Evolutionary conservation across 2,329 filamentous ascomycete species (phyloP).

Genomic region (Shiraia bambusicola): DNA sequence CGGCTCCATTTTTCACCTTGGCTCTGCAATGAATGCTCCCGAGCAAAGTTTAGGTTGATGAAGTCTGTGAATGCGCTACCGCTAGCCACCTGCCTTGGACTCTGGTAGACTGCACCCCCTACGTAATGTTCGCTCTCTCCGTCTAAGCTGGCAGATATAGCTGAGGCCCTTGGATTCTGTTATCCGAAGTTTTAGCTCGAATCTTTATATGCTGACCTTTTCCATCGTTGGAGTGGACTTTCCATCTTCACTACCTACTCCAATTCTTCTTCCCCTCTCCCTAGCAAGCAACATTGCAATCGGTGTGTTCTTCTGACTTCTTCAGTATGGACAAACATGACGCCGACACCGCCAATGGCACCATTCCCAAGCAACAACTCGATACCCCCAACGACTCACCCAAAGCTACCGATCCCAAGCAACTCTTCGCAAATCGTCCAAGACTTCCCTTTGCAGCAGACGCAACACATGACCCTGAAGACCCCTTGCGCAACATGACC

Average conservation of each 20-base stretch:
- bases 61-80: slow-evolving; percentile 7
- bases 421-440: slow-evolving; percentile 20
- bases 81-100: slow-evolving; percentile 9
- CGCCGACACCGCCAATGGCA: slow-evolving; percentile 12
- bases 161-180: not conserved
- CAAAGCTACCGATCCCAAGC: slow-evolving; percentile 15
- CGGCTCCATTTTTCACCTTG: slow-evolving; percentile 7
- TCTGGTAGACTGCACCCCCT: slow-evolving; percentile 4
- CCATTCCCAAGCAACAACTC: slow-evolving; percentile 15
- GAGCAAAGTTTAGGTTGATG: slow-evolving; percentile 2
- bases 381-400: slow-evolving; percentile 12
- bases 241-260: not conserved
- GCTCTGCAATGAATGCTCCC: slow-evolving; percentile 10
- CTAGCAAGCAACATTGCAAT: slow-evolving; percentile 3
- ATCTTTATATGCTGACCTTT: too few species aligned
- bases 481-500: slow-evolving; percentile 13
- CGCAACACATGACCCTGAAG: slow-evolving; percentile 21
- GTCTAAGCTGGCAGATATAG: not conserved
- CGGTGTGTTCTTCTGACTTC: slow-evolving; percentile 12
- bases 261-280: not conserved
- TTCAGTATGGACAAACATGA: slow-evolving; percentile 20
- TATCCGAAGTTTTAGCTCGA: not conserved
- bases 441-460: slow-evolving; percentile 25
- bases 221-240: too few species aligned
- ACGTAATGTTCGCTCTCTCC: slow-evolving; percentile 15